Conservation (phyloP, 2,329 filamentous ascomycete genomes). For the Fusarium torulosum region DNA sequence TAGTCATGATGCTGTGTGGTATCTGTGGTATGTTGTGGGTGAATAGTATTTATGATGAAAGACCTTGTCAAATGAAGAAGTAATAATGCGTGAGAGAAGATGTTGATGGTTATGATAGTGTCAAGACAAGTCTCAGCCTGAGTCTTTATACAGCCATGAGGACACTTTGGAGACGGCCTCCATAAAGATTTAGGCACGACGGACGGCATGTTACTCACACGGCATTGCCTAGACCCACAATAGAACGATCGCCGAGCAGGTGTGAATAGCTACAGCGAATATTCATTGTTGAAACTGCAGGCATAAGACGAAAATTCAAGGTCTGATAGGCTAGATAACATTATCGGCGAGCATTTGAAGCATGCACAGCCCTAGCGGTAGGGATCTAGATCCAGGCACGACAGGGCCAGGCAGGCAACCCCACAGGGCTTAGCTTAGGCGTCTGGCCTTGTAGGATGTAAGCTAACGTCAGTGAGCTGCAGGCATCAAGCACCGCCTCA, state of each 20-base stretch:
- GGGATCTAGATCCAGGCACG: conserved; percentile 24
- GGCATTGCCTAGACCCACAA: conserved; percentile 10
- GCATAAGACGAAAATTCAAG: neutral
- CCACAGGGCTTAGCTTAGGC: conserved; percentile 20
- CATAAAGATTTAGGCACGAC: conserved; percentile 1
- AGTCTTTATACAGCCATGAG: conserved; percentile 22
- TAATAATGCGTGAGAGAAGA: neutral
- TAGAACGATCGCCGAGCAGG: neutral
- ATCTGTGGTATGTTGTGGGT: neutral
- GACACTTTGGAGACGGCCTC: neutral
- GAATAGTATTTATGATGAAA: neutral
- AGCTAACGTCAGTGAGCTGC: neutral
- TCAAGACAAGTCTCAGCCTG: neutral
- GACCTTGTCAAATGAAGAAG: neutral
- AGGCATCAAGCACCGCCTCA: conserved; percentile 9
- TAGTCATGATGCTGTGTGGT: conserved; percentile 17
- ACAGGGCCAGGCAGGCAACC: conserved; percentile 2
- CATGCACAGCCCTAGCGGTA: conserved; percentile 18
- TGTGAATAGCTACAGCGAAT: neutral
- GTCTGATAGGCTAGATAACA: conserved; percentile 6
- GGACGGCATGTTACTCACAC: conserved; percentile 37
- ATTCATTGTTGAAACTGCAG: neutral
- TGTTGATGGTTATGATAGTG: neutral
- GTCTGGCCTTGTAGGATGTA: neutral
- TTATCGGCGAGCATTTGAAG: conserved; percentile 6